Evolutionary conservation across 1,284 basidiomycete species (phyloP).

Genomic region (Chiua sp.): DNA sequence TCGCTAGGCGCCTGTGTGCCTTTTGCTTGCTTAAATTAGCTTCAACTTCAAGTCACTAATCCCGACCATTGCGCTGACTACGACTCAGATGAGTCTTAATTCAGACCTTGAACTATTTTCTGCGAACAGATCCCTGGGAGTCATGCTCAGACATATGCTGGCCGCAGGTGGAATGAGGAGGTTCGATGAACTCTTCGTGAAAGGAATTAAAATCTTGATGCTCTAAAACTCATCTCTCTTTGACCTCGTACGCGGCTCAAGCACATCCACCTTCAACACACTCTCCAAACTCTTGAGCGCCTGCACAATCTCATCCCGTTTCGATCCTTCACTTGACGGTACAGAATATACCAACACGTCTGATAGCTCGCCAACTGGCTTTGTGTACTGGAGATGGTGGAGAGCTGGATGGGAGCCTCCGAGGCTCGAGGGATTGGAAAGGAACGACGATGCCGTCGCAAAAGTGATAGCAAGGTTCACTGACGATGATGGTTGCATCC

Average conservation of each 20-base stretch:
- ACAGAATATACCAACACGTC: slow-evolving; percentile 28
- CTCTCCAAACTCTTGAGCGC: slow-evolving; percentile 22
- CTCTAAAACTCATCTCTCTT: slow-evolving; percentile 37
- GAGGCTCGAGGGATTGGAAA: slow-evolving; percentile 27
- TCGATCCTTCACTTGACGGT: slow-evolving; percentile 8
- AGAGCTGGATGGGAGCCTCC: slow-evolving; percentile 20
- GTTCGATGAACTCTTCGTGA: background rate
- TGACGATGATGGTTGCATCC: slow-evolving; percentile 5
- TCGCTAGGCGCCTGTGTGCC: background rate
- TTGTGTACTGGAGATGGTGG: slow-evolving; percentile 23
- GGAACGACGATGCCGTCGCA: slow-evolving; percentile 25
- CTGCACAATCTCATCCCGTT: slow-evolving; percentile 21
- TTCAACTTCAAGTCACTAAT: no score
- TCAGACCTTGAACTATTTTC: no score
- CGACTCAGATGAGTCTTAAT: no score
- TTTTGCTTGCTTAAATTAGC: no score
- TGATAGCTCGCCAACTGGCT: slow-evolving; percentile 31
- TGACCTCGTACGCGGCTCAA: slow-evolving; percentile 25
- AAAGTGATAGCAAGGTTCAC: slow-evolving; percentile 32
- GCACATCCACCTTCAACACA: slow-evolving; percentile 29
- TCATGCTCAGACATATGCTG: no score
- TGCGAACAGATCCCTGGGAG: background rate
- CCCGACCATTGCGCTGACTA: no score
- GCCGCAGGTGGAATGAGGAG: no score
- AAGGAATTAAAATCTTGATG: background rate